Evolutionary conservation across 148 eudicot species (phyloP).

Genomic region (Rhododendron ferrugineum): DNA sequence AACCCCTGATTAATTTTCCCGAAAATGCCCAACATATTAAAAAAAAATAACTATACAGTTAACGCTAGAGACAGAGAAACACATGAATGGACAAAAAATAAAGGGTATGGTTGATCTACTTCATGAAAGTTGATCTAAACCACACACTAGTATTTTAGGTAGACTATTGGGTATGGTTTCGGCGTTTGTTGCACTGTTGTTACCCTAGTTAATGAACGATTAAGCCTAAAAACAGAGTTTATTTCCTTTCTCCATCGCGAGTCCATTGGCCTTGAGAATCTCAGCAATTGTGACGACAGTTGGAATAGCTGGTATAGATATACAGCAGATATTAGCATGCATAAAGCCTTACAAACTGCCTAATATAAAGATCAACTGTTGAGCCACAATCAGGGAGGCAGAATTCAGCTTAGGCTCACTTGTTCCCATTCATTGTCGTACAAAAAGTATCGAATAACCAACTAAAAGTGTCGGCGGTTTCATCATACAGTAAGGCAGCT

Average conservation of each 20-base stretch:
- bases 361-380: not conserved
- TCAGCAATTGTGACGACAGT: conserved; percentile 45
- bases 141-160: not conserved
- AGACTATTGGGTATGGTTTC: not conserved
- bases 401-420: not conserved
- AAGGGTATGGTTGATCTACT: not conserved
- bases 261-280: conserved; percentile 45
- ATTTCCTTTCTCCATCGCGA: conserved; percentile 40
- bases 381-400: conserved; percentile 1
- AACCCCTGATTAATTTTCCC: conserved; percentile 19
- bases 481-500: too few species aligned
- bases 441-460: too few species aligned
- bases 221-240: not conserved
- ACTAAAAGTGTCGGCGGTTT: too few species aligned
- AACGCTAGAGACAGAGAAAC: not conserved
- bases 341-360: not conserved
- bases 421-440: too few species aligned
- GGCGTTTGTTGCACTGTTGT: not conserved
- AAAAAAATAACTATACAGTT: not conserved
- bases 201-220: not conserved
- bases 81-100: not conserved
- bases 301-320: conserved; percentile 39
- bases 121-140: not conserved
- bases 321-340: not conserved
- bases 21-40: not conserved